Evolutionary conservation across 257 asterid genomes (phyloP).

Genomic region (Salvia miltiorrhiza): DNA sequence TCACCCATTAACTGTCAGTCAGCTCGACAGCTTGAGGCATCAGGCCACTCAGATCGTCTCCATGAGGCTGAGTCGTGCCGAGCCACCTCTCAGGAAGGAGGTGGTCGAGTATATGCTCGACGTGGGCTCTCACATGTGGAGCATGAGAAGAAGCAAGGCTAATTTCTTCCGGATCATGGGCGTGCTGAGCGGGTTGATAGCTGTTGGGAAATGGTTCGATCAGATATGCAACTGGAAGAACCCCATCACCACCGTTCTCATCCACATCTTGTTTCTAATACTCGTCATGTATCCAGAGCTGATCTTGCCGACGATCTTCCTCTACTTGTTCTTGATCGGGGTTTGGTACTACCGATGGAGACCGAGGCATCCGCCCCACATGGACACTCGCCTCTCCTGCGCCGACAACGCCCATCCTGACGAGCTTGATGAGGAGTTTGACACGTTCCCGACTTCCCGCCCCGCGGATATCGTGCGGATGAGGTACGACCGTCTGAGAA

Average conservation of each 20-base stretch:
- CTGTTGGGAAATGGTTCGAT: slow-evolving; percentile 67
- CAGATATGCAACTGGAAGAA: slow-evolving; percentile 75
- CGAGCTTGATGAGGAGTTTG: slow-evolving; percentile 67
- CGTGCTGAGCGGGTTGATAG: slow-evolving; percentile 53
- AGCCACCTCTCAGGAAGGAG: slow-evolving; percentile 78
- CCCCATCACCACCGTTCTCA: slow-evolving; percentile 61
- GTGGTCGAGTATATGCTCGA: slow-evolving; percentile 77
- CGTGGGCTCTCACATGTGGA: slow-evolving; percentile 75
- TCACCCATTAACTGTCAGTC: slow-evolving; percentile 55
- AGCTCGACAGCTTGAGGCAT: slow-evolving; percentile 65
- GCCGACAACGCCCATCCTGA: slow-evolving; percentile 64
- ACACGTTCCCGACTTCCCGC: slow-evolving; percentile 60
- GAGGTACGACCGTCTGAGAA: slow-evolving; percentile 70
- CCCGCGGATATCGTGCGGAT: slow-evolving; percentile 52
- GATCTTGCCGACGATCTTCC: slow-evolving; percentile 58
- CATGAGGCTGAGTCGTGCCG: slow-evolving; percentile 61
- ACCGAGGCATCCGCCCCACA: slow-evolving; percentile 68
- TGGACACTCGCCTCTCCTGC: slow-evolving; percentile 67
- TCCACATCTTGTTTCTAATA: slow-evolving; percentile 60
- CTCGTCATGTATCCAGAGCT: slow-evolving; percentile 68
- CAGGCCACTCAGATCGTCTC: slow-evolving; percentile 73
- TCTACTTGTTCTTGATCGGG: slow-evolving; percentile 60
- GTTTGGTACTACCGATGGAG: slow-evolving; percentile 76
- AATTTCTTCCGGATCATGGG: slow-evolving; percentile 65
- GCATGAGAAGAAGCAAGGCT: slow-evolving; percentile 78